phyloP scores from a whole-genome alignment of 371 early-diverging fungal species.

The Conidiobolus incongruus region DNA sequence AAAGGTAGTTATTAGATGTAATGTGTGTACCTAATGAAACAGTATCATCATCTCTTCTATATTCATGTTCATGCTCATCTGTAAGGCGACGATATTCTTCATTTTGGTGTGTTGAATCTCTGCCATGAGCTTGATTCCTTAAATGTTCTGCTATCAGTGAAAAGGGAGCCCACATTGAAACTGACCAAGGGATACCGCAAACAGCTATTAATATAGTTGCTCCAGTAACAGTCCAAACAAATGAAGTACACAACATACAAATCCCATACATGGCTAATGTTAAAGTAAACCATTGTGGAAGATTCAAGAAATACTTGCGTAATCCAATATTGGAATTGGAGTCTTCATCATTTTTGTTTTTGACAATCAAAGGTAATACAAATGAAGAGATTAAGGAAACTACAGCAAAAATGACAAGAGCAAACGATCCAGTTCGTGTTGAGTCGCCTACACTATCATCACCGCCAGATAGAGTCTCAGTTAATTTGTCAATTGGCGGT shows the following conservation, averaged over 20 bases:
- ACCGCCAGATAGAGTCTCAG: constrained; percentile 2
- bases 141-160: constrained; percentile 72
- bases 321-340: neutral
- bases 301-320: neutral
- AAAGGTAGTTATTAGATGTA: no score
- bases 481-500: neutral
- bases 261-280: constrained; percentile 39
- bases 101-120: no score
- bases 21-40: no score
- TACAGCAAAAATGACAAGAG: constrained; percentile 54
- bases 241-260: constrained; percentile 38
- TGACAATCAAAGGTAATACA: constrained; percentile 25
- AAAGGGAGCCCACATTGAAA: constrained; percentile 82
- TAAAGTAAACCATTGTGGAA: constrained; percentile 26
- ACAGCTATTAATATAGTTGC: constrained; percentile 41
- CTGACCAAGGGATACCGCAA: constrained; percentile 70
- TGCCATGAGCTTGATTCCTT: no score
- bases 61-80: no score
- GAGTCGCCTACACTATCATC: constrained; percentile 32
- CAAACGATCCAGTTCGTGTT: constrained; percentile 64
- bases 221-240: constrained; percentile 20
- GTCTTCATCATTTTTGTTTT: neutral
- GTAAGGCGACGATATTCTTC: no score
- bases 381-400: constrained; percentile 47
- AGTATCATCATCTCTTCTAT: no score